Base-by-base conservation (phyloP, 805 yeast genomes). In the Blastobotrys robertii region DNA sequence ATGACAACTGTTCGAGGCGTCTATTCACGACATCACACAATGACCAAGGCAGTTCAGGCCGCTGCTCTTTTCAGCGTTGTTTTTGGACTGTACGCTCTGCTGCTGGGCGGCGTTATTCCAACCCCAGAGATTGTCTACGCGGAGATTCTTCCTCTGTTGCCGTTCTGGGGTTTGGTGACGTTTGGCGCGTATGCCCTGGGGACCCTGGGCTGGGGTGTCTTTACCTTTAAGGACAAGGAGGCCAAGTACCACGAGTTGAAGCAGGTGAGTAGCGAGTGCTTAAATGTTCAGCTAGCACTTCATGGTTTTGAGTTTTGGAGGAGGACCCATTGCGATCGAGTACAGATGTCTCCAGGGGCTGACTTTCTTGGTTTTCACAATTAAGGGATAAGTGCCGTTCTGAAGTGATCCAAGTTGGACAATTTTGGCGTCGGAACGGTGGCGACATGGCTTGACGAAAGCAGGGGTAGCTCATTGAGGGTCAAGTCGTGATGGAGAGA, bases 1-100 rank as follows among this genome's bases (percentile, higher is more conserved):
- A n/a, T 9, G 13, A 12, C 37, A 34, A 16, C 25, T 4, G 19
- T 19, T 9, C 30, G 15, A 32, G 19, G 42, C 29, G 37, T 5
- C n/a, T 5, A 11, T 38, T 4, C 37, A 11, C 14, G n/a, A 11
- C 30, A 12, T 22, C 11, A 19, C 3, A 43, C n/a, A 39, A 80
- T 80, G 87, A 77, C 85, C 30, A 79, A 76, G 58, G 83, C 84
- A 43, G 72, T 79, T 15, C 82, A 81, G 54, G 67, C 84, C 7
- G 66, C 65, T 22, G 59, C 72, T 46, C 62, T 73, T 4, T 49
- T 70, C 25, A 68, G 70, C 47, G 64, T 72, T 15, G 53, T 68
- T n/a, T 57, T 71, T 4, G 71, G 80, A 2, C 56, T 77, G 6
- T 81, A 81, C 62, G 63, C 71, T 52, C 70, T 77, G 2, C 64